These are phyloP conservation scores for Vachellia pachyceras DNA, from an alignment of 306 rosid genomes.

Conservation along the genomic window DNA sequence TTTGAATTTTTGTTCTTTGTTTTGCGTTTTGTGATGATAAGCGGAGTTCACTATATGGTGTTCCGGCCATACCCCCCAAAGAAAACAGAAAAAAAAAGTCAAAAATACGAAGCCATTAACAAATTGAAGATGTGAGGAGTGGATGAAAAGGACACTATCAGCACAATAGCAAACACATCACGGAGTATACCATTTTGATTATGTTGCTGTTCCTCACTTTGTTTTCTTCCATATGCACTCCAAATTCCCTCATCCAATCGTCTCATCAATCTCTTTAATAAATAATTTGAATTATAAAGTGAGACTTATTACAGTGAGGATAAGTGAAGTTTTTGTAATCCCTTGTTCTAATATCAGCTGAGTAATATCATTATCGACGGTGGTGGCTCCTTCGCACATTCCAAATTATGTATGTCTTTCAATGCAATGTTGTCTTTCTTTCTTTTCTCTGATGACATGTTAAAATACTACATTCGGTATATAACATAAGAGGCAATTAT, in stretches of 20 bases:
- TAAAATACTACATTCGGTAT: no score
- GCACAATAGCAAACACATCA: slow-evolving; percentile 5
- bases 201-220: not conserved
- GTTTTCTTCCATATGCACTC: not conserved
- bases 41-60: not conserved
- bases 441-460: no score
- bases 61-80: no score
- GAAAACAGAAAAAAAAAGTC: slow-evolving; percentile 27
- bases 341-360: not conserved
- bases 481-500: no score
- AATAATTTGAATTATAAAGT: no score
- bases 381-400: not conserved
- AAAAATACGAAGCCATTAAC: slow-evolving; percentile 25
- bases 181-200: slow-evolving; percentile 6
- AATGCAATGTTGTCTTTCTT: not conserved
- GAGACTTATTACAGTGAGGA: no score
- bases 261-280: not conserved
- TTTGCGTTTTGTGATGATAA: not conserved
- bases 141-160: slow-evolving; percentile 1
- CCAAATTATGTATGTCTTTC: not conserved
- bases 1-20: slow-evolving; percentile 41
- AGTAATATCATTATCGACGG: not conserved
- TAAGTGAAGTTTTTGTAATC: no score
- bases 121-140: slow-evolving; percentile 35
- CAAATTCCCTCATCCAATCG: not conserved